phyloP scores from a whole-genome alignment of 1,284 basidiomycete genomes.

The Cystobasidium pallidum region DNA sequence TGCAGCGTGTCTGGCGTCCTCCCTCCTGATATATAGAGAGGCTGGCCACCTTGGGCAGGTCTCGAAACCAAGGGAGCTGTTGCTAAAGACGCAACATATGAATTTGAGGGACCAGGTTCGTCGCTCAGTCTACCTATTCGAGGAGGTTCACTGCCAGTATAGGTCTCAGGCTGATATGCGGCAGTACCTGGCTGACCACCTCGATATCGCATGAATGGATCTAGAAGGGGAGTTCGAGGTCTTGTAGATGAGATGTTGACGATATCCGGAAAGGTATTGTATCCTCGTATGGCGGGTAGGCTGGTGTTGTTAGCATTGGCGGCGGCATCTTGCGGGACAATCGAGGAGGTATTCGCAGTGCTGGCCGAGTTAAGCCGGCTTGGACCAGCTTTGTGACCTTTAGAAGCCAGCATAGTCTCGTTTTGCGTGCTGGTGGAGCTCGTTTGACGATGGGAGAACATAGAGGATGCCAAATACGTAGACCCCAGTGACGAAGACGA shows the following conservation, averaged over 20 bases:
- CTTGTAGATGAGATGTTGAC: neutral
- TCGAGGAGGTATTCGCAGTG: neutral
- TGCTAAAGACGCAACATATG: slow-evolving; percentile 33
- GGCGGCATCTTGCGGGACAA: neutral
- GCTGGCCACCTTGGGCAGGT: slow-evolving; percentile 11
- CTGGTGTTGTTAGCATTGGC: slow-evolving; percentile 1
- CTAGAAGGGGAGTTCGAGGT: slow-evolving; percentile 38
- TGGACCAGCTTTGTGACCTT: neutral
- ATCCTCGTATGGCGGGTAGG: slow-evolving; percentile 40
- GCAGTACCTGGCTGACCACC: neutral
- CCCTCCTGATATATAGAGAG: slow-evolving; percentile 21
- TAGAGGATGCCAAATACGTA: slow-evolving; percentile 9
- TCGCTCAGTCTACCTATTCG: neutral
- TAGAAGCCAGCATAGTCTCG: neutral
- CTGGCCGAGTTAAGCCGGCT: slow-evolving; percentile 12
- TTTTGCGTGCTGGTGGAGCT: slow-evolving; percentile 23
- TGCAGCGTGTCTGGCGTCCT: slow-evolving; percentile 24
- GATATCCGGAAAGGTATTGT: slow-evolving; percentile 26
- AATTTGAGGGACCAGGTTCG: slow-evolving; percentile 8
- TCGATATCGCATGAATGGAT: slow-evolving; percentile 29
- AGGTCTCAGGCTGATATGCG: neutral
- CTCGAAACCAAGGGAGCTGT: slow-evolving; percentile 28
- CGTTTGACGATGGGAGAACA: slow-evolving; percentile 37
- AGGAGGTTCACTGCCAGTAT: slow-evolving; percentile 13
- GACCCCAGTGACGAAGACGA: slow-evolving; percentile 29